phyloP scores from a whole-genome alignment of 805 yeast species.

The Starmerella kuoi region DNA sequence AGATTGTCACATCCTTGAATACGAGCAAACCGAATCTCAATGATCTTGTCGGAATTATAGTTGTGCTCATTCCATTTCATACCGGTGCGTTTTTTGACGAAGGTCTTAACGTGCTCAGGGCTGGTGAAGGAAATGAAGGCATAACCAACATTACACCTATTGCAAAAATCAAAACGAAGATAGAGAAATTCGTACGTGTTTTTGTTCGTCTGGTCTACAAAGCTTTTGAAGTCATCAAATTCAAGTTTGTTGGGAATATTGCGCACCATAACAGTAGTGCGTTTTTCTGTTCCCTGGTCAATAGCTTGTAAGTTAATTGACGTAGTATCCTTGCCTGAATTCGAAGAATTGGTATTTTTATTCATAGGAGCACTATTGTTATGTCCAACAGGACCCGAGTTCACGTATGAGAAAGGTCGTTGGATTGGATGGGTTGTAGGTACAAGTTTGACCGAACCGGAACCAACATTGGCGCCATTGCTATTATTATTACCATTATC shows the following conservation, averaged over 20 bases:
- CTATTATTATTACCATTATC: no score
- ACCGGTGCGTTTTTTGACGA: conserved; percentile 37
- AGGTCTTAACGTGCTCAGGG: conserved; percentile 35
- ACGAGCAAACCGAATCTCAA: conserved; percentile 42
- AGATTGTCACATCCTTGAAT: conserved; percentile 39
- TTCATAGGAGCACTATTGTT: no score
- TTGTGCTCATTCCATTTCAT: conserved; percentile 34
- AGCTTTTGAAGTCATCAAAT: conserved; percentile 36
- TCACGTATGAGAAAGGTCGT: no score
- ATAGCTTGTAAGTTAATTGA: conserved; percentile 32
- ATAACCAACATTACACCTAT: conserved; percentile 45
- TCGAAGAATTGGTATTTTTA: not conserved
- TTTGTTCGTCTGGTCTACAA: conserved; percentile 36
- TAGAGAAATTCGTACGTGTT: conserved; percentile 33
- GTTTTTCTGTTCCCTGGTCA: conserved; percentile 32
- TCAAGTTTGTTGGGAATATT: conserved; percentile 43
- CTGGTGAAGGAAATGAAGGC: conserved; percentile 41
- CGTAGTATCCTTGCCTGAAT: not conserved
- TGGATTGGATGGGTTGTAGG: no score
- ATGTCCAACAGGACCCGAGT: no score
- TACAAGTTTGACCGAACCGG: no score
- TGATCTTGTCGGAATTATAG: conserved; percentile 39
- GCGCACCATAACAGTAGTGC: conserved; percentile 42
- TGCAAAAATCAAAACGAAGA: conserved; percentile 41
- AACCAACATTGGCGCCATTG: no score